Evolutionary conservation across 169 alveolate species (phyloP), one percentile per base, ranked within the genome.

Genomic region (Babesia sp.): DNA sequence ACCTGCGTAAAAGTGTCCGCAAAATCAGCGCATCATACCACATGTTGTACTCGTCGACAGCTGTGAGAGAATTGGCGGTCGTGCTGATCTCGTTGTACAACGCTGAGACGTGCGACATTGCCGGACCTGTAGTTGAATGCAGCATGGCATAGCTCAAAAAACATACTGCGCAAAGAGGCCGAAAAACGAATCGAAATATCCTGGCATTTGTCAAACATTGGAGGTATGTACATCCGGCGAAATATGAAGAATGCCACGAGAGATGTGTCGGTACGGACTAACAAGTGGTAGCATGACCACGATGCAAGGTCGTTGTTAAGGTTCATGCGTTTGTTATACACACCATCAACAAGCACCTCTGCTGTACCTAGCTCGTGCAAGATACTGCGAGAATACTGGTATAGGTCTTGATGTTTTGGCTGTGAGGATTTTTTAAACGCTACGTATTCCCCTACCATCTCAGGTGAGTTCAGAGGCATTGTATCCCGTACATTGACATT

Each of bases 201-300:
- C 61, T 81, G 89, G 39, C 79, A 81, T 3, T 5, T 48, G 56
- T 81, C 89, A 26, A 81, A 57, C 60, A 81, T 48, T 16, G 89
- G 89, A 9, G 89, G 89, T 11, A 81, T 71, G 66, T 60, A 72
- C 5, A 81, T 36, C 18, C 89, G 69, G 29, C 89, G 28, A 29
- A 81, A 66, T 3, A 71, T 42, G 46, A 51, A 81, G 36, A 42
- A 72, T 5, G 85, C 76, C 28, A 71, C 41, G 24, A 81, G 34
- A 7, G 55, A 39, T 26, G 69, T 18, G 20, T 72, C 66, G 12
- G 77, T 61, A 36, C 50, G 64, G 0, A 72, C 22, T 44, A 71
- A 37, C 57, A 81, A 18, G 61, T 81, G 77, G 56, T 81, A 81
- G 39, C 84, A 61, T 9, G 79, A 53, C 89, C 89, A 81, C 26